Conservation (phyloP, 2,329 filamentous ascomycete species). For the Fonsecaea pedrosoi region DNA sequence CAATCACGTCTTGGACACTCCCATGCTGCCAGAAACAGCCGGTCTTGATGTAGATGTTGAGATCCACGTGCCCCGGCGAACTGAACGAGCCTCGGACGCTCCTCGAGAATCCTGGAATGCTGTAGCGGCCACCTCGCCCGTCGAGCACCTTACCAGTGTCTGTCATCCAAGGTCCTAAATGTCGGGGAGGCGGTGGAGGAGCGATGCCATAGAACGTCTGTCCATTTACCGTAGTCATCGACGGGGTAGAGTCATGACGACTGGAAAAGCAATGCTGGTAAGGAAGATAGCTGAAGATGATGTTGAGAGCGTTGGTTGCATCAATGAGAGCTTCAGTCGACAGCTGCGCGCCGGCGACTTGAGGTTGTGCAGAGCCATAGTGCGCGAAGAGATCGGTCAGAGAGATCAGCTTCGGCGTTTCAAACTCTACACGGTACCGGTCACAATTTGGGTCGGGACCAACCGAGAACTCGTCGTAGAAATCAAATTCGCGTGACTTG, state of each 20-base stretch:
- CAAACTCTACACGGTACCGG: neutral
- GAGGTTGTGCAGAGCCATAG: neutral
- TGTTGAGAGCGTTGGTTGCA: neutral
- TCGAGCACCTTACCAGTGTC: neutral
- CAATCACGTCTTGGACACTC: conserved; percentile 5
- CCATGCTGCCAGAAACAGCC: conserved; percentile 1
- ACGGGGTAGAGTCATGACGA: neutral
- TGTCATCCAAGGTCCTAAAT: neutral
- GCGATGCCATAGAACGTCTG: conserved; percentile 9
- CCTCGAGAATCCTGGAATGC: conserved; percentile 7
- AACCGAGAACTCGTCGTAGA: conserved; percentile 1
- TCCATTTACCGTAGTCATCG: conserved; percentile 2
- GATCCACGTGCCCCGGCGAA: neutral
- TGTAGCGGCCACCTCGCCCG: neutral
- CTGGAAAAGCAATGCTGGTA: neutral
- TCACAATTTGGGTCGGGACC: neutral
- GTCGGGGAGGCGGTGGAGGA: neutral
- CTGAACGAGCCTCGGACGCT: neutral
- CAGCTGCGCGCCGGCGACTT: neutral
- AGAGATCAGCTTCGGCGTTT: neutral
- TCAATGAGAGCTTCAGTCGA: neutral
- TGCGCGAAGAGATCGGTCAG: neutral
- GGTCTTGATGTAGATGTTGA: conserved; percentile 9
- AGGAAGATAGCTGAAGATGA: conserved; percentile 12
- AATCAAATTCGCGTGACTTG: conserved; percentile 1